Percentiles rank a stretch among this genome's conserved stretches.
Conservation (phyloP, 352 stramenopile species). For the Phytophthora sp. region DNA sequence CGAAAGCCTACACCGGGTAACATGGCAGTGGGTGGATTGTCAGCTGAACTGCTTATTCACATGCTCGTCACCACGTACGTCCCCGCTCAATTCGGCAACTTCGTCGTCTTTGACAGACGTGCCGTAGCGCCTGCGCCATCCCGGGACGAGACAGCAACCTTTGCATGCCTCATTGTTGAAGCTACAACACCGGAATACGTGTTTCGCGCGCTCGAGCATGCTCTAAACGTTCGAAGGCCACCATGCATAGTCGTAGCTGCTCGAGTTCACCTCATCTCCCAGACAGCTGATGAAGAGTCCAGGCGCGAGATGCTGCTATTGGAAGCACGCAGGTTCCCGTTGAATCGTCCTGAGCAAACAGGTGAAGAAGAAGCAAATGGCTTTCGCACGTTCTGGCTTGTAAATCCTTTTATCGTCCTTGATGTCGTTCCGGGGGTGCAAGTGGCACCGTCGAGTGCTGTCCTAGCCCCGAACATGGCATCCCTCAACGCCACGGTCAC, state of each 20-base stretch:
- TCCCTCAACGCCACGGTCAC: slow-evolving; percentile 87
- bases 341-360: slow-evolving; percentile 92
- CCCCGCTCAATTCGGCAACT: slow-evolving; percentile 93
- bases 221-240: slow-evolving; percentile 84
- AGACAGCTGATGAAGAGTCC: slow-evolving; percentile 4
- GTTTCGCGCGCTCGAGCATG: slow-evolving; percentile 82
- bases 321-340: slow-evolving; percentile 46
- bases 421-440: slow-evolving; percentile 63
- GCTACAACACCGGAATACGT: slow-evolving; percentile 57
- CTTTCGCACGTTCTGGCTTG: slow-evolving; percentile 89
- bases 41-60: slow-evolving; percentile 87
- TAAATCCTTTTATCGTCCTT: slow-evolving; percentile 55
- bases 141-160: slow-evolving; percentile 52
- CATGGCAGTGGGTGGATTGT: slow-evolving; percentile 84
- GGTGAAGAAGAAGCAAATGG: slow-evolving; percentile 87
- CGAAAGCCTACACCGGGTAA: slow-evolving; percentile 84
- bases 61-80: slow-evolving; percentile 93
- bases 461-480: slow-evolving; percentile 62
- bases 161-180: slow-evolving; percentile 55
- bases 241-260: slow-evolving; percentile 86
- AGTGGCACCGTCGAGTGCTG: slow-evolving; percentile 79
- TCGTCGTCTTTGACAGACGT: slow-evolving; percentile 86
- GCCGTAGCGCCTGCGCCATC: slow-evolving; percentile 52
- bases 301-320: slow-evolving; percentile 10
- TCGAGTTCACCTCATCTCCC: slow-evolving; percentile 22